Evolutionary conservation across 495 filamentous ascomycete genomes (phyloP).

Genomic region (Penicillium maclennaniae): DNA sequence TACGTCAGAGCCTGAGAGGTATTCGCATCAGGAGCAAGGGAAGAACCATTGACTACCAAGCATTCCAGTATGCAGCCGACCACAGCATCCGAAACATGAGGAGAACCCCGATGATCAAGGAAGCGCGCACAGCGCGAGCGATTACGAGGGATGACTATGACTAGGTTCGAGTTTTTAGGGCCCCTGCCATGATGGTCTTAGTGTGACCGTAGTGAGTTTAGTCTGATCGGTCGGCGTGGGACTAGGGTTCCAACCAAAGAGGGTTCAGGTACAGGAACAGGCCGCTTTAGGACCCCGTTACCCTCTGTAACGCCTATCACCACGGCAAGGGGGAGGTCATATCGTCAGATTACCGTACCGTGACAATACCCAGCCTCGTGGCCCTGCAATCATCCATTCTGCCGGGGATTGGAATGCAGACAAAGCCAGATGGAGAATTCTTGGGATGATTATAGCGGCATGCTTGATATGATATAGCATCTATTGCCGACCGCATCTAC

Average conservation of each 20-base stretch:
- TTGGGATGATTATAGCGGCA: not conserved
- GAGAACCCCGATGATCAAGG: not conserved
- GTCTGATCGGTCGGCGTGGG: not conserved
- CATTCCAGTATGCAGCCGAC: not conserved
- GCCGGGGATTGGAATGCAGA: not conserved
- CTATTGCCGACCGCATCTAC: not conserved
- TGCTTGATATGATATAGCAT: not conserved
- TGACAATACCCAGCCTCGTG: constrained; percentile 7
- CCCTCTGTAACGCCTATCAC: not conserved
- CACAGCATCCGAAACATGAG: not conserved
- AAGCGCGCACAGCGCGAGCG: constrained; percentile 14
- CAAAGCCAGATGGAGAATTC: not conserved
- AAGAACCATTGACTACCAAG: constrained; percentile 5
- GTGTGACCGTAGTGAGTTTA: not conserved
- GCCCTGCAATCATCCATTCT: constrained; percentile 1
- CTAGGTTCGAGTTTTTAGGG: not conserved
- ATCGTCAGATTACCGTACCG: constrained; percentile 6
- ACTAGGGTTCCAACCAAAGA: constrained; percentile 3
- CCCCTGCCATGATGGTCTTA: not conserved
- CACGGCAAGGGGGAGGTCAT: too few species aligned
- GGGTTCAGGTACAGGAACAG: constrained; percentile 20
- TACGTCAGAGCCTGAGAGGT: constrained; percentile 2
- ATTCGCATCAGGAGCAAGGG: constrained; percentile 10
- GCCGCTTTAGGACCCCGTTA: constrained; percentile 4
- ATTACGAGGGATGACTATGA: not conserved